A percentile compares a stretch with the other conserved stretches of the same genome.
Evolutionary conservation across 2,329 filamentous ascomycete genomes (phyloP).

Genomic region (Fusarium sp.): DNA sequence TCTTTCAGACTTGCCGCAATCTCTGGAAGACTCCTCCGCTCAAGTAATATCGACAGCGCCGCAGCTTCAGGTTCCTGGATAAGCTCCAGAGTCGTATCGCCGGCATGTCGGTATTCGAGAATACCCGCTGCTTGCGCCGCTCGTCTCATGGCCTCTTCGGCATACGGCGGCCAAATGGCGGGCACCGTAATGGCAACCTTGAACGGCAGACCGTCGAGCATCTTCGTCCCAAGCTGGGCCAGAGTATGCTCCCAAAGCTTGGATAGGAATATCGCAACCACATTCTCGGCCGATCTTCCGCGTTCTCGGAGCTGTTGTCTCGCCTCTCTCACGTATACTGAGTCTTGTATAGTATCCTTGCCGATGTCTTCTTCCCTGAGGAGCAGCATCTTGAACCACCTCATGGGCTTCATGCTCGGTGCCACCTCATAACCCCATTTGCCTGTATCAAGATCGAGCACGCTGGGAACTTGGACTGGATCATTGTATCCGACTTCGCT

Average conservation of each 20-base stretch:
- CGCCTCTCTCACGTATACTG: background rate
- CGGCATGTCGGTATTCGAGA: background rate
- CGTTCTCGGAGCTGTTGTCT: background rate
- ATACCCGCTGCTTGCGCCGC: background rate
- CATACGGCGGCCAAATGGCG: background rate
- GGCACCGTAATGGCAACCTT: background rate
- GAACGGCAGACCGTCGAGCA: background rate
- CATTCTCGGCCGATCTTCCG: background rate
- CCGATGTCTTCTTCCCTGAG: constrained; percentile 1
- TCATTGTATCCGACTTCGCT: background rate
- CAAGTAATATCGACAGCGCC: background rate
- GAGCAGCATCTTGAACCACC: constrained; percentile 21
- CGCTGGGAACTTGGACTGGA: background rate
- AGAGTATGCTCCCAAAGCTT: background rate
- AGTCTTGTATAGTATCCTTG: background rate
- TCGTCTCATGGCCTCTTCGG: background rate
- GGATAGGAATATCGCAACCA: background rate
- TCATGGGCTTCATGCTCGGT: constrained; percentile 3
- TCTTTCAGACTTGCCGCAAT: background rate
- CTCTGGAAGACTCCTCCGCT: background rate
- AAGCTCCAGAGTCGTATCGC: background rate
- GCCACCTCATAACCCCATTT: constrained; percentile 22
- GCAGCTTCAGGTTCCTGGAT: background rate
- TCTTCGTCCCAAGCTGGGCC: background rate
- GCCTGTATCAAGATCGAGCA: background rate